Base-by-base conservation (phyloP, 192 early-diverging fungal species). In the Coemansia sp. region DNA sequence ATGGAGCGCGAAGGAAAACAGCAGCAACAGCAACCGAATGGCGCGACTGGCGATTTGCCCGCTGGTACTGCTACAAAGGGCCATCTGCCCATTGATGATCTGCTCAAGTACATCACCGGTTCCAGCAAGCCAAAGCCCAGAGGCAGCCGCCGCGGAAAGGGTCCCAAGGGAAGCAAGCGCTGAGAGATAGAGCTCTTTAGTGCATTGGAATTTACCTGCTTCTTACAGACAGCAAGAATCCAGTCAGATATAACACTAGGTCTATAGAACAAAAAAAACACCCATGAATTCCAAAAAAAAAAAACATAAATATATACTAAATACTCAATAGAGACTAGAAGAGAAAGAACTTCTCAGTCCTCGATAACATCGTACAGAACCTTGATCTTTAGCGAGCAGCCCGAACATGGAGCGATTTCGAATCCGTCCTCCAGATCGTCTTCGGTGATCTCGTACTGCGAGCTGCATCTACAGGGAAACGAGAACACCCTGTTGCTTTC, bases 71-170 rank as follows among this genome's bases (percentile, higher is more conserved):
- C 73, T 40, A 66, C 83, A 42, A 93, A 85, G 73, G 93, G 92
- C 41, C 84, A 87, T 60, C 66, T 93, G 65, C 87, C 91, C 0
- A 87, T 95, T 68, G 90, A 95, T 19, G 88, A 95, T 47, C 78
- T 95, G 48, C 58, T 95, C 61, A 84, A 90, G 61, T 95, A 85
- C 49, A 90, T 91, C 47, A 88, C 85, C 41, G 75, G 70, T 5
- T 45, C n/a, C 40, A 46, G 65, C 39, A 68, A 62, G 60, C 70
- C 73, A 36, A 75, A 66, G 49, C 78, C 78, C 42, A 80, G 70
- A 19, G 69, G 73, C 26, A 73, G 70, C 11, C 66, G 66, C 22
- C 78, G 78, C 12, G 62, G 64, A 46, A 74, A 69, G 63, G 66
- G 69, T 15, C 69, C 74, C 60, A 76, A 69, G 59, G 78, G 78